Percentiles rank a stretch among this genome's conserved stretches.
phyloP scores from a whole-genome alignment of 1,284 basidiomycete species.

The Salmacisia buchloeana region DNA sequence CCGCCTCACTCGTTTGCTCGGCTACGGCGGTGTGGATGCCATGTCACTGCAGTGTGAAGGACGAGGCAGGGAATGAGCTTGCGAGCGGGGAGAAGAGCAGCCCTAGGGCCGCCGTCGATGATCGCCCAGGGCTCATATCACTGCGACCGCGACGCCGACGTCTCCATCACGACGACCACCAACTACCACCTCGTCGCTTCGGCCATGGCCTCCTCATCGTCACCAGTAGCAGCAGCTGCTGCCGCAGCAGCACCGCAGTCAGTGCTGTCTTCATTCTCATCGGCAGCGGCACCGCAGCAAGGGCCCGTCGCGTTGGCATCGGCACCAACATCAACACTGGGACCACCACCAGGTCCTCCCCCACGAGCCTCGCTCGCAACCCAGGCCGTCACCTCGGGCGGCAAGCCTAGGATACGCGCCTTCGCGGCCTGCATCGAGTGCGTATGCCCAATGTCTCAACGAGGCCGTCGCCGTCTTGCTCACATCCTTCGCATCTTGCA shows the following conservation, averaged over 20 bases:
- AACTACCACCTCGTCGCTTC: background rate
- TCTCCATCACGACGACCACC: background rate
- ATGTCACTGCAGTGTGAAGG: too few species aligned
- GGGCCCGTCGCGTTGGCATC: too few species aligned
- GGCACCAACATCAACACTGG: too few species aligned
- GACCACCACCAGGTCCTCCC: background rate
- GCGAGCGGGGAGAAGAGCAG: too few species aligned
- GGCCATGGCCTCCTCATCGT: too few species aligned
- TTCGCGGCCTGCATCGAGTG: slow-evolving; percentile 6
- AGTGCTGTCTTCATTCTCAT: too few species aligned
- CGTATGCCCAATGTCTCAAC: background rate
- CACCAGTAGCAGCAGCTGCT: background rate
- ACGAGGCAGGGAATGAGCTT: too few species aligned
- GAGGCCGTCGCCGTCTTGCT: background rate
- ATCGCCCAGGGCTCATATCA: too few species aligned
- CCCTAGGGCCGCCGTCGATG: too few species aligned
- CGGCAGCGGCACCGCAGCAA: too few species aligned
- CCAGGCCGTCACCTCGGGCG: background rate
- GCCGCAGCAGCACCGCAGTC: background rate
- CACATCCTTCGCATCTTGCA: background rate
- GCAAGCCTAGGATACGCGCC: slow-evolving; percentile 1
- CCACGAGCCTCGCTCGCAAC: background rate
- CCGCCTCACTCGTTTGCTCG: too few species aligned
- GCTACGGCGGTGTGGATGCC: too few species aligned
- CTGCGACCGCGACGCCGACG: background rate